Percentiles rank a stretch among this genome's conserved stretches.
These are phyloP conservation scores for Hordeum vulgare DNA, from an alignment of 176 grass and related monocot species.

Conservation along the genomic window DNA sequence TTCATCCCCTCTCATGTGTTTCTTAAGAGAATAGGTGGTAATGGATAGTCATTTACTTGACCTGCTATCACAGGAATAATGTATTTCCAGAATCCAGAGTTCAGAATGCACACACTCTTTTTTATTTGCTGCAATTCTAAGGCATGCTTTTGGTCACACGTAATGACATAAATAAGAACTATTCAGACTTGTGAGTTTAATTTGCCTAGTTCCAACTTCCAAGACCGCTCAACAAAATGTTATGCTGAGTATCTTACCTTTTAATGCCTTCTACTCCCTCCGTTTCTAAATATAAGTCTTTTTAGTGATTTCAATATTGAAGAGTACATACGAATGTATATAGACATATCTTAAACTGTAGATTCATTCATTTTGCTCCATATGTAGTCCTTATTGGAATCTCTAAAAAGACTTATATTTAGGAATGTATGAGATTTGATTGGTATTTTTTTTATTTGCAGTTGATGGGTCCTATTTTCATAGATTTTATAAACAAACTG, in stretches of 20 bases:
- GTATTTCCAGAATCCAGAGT: not conserved
- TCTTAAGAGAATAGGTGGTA: not conserved
- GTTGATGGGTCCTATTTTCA: slow-evolving; percentile 84
- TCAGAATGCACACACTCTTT: not conserved
- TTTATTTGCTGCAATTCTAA: not conserved
- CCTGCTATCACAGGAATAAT: not conserved
- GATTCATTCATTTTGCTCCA: too few relatives aligned
- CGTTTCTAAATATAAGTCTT: too few relatives aligned
- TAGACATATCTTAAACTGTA: too few relatives aligned
- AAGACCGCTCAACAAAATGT: not conserved
- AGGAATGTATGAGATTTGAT: not conserved
- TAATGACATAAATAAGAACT: not conserved
- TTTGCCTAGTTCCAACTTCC: not conserved
- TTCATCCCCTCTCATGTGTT: not conserved
- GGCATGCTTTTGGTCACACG: not conserved
- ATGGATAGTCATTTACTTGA: not conserved
- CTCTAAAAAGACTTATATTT: too few relatives aligned
- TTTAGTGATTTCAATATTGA: too few relatives aligned
- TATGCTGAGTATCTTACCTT: not conserved
- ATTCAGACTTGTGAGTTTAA: not conserved
- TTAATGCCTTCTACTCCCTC: too few relatives aligned
- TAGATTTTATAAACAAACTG: slow-evolving; percentile 75
- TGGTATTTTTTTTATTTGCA: slow-evolving; percentile 30
- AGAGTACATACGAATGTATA: too few relatives aligned
- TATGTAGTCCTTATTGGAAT: too few relatives aligned